These are phyloP conservation scores for Corynespora cassiicola DNA, from an alignment of 2,329 filamentous ascomycete genomes.

Conservation along the genomic window DNA sequence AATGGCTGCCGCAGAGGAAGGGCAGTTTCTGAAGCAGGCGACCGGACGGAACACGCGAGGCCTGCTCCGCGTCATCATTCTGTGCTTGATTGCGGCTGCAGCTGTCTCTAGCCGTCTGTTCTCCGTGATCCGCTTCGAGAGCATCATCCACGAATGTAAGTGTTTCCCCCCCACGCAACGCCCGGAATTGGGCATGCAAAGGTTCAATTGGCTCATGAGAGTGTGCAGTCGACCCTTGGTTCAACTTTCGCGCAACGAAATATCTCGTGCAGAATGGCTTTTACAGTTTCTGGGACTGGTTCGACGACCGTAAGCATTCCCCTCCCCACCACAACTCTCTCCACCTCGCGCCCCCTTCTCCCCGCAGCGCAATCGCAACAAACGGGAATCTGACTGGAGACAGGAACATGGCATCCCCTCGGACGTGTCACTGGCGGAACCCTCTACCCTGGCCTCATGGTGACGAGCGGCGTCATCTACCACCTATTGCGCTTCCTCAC, in stretches of 20 bases:
- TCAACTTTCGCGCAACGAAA: slow-evolving; percentile 98
- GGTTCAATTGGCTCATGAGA: slow-evolving; percentile 30
- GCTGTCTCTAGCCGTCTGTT: slow-evolving; percentile 94
- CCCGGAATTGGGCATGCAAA: slow-evolving; percentile 1
- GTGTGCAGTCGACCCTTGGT: slow-evolving; percentile 92
- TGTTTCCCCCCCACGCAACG: too few species aligned
- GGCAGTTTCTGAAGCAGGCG: slow-evolving; percentile 74
- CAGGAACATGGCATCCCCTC: slow-evolving; percentile 96
- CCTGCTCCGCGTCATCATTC: slow-evolving; percentile 86
- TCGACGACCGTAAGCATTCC: slow-evolving; percentile 80
- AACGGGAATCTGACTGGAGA: slow-evolving; percentile 8
- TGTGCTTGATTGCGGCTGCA: slow-evolving; percentile 87
- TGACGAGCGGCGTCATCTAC: slow-evolving; percentile 97
- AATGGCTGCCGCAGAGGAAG: slow-evolving; percentile 49
- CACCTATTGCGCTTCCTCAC: slow-evolving; percentile 88
- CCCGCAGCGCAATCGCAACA: neutral
- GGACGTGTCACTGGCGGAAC: slow-evolving; percentile 98
- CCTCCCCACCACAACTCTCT: too few species aligned
- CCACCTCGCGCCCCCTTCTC: slow-evolving; percentile 5
- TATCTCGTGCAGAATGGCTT: slow-evolving; percentile 97
- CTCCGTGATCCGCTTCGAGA: slow-evolving; percentile 98
- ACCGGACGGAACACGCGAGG: slow-evolving; percentile 83
- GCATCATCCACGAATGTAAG: slow-evolving; percentile 99
- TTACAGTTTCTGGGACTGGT: slow-evolving; percentile 99
- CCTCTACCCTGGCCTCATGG: slow-evolving; percentile 98